phyloP scores from a whole-genome alignment of 441 rosid genomes.

The Adansonia grandidieri region DNA sequence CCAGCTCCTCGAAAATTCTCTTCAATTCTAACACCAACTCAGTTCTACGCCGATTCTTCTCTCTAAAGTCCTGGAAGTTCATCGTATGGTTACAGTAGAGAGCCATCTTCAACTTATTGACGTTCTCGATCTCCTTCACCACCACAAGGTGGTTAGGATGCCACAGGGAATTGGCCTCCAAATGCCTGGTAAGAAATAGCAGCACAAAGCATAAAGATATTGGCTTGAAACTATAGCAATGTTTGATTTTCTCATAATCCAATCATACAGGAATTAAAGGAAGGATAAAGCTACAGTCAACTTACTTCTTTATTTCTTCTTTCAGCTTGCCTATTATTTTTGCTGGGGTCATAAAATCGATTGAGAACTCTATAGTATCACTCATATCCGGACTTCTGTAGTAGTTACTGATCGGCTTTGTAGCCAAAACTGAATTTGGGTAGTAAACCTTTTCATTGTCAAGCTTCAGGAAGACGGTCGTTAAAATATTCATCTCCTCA shows the following conservation, averaged over 20 bases:
- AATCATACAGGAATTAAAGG: neutral
- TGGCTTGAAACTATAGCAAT: neutral
- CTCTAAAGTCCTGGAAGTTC: constrained; percentile 67
- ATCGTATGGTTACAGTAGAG: constrained; percentile 54
- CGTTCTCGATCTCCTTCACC: constrained; percentile 68
- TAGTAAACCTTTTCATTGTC: constrained; percentile 73
- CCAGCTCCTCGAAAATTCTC: constrained; percentile 67
- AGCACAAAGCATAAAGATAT: neutral
- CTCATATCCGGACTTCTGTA: constrained; percentile 86
- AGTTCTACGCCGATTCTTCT: constrained; percentile 61
- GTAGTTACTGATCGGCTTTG: constrained; percentile 77
- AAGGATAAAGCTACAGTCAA: neutral
- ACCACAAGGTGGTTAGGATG: constrained; percentile 51
- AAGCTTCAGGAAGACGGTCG: constrained; percentile 80
- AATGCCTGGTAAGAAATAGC: constrained; percentile 43
- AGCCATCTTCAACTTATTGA: constrained; percentile 63
- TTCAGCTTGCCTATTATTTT: constrained; percentile 53
- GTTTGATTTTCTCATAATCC: neutral
- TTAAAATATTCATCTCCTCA: constrained; percentile 84
- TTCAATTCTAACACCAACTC: constrained; percentile 62
- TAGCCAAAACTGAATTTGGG: constrained; percentile 68
- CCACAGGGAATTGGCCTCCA: constrained; percentile 61
- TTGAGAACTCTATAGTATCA: constrained; percentile 64
- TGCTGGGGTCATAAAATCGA: constrained; percentile 68
- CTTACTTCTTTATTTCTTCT: constrained; percentile 63